Conservation (phyloP, 2,329 filamentous ascomycete genomes). For the Triangularia setosa region DNA sequence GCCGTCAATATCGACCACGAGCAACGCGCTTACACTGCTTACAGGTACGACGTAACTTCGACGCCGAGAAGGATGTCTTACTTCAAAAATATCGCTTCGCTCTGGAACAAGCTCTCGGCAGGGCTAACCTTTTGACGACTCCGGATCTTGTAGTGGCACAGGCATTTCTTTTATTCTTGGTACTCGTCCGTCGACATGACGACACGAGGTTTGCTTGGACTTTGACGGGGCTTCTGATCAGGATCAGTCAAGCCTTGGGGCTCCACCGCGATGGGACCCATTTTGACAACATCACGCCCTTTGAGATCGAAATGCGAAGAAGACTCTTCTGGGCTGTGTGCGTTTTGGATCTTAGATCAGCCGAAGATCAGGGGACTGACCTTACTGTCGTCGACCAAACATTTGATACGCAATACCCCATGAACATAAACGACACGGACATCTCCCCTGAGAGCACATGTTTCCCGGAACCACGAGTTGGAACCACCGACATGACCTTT, state of each 20-base stretch:
- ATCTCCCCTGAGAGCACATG: slow-evolving; percentile 45
- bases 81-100: slow-evolving; percentile 49
- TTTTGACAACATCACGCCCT: slow-evolving; percentile 51
- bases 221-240: slow-evolving; percentile 57
- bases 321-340: slow-evolving; percentile 60
- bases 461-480: slow-evolving; percentile 44
- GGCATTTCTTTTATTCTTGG: slow-evolving; percentile 57
- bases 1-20: not conserved
- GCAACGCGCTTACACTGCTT: not conserved
- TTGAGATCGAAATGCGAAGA: slow-evolving; percentile 60
- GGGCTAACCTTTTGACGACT: slow-evolving; percentile 57
- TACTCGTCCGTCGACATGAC: slow-evolving; percentile 49
- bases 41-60: slow-evolving; percentile 50
- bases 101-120: slow-evolving; percentile 57
- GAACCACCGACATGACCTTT: slow-evolving; percentile 51
- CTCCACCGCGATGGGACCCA: slow-evolving; percentile 55
- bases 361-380: slow-evolving; percentile 56
- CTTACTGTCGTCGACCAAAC: slow-evolving; percentile 42
- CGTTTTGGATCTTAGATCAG: slow-evolving; percentile 55
- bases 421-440: slow-evolving; percentile 56
- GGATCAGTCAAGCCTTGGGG: slow-evolving; percentile 51
- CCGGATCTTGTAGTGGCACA: slow-evolving; percentile 59
- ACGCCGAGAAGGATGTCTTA: slow-evolving; percentile 43
- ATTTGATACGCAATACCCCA: slow-evolving; percentile 52
- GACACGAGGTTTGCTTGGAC: slow-evolving; percentile 57